Evolutionary conservation across 2,329 filamentous ascomycete species (phyloP).

Genomic region (Corynespora cassiicola): DNA sequence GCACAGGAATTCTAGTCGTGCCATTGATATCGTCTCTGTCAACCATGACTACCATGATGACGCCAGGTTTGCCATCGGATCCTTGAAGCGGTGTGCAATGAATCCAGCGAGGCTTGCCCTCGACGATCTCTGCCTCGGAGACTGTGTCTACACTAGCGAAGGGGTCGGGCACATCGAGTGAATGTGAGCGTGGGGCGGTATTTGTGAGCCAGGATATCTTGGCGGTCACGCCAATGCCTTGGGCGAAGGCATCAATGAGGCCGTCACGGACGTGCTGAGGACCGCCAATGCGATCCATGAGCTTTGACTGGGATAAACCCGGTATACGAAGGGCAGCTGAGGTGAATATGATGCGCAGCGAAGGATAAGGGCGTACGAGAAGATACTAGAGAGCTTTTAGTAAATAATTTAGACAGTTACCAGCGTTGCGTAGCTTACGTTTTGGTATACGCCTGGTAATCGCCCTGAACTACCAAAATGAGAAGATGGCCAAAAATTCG

Average conservation of each 20-base stretch:
- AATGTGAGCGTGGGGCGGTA: constrained; percentile 7
- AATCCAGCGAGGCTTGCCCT: constrained; percentile 73
- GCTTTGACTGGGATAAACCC: constrained; percentile 52
- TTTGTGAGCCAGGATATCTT: constrained; percentile 68
- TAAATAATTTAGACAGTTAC: too few species aligned
- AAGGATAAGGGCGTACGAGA: constrained; percentile 54
- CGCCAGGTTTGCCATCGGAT: constrained; percentile 69
- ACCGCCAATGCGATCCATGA: constrained; percentile 54
- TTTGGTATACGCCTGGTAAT: constrained; percentile 61
- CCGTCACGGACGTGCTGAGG: constrained; percentile 58
- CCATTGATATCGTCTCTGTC: constrained; percentile 61
- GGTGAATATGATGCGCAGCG: constrained; percentile 55
- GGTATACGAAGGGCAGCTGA: constrained; percentile 54
- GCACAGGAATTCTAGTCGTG: background rate
- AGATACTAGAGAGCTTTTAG: constrained; percentile 44
- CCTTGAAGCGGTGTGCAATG: constrained; percentile 76
- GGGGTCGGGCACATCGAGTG: constrained; percentile 3
- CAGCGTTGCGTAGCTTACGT: constrained; percentile 50
- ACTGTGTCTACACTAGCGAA: too few species aligned
- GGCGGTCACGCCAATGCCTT: constrained; percentile 74
- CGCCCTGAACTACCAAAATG: constrained; percentile 44
- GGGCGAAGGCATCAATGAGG: constrained; percentile 64
- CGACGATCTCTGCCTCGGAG: constrained; percentile 13
- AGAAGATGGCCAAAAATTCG: constrained; percentile 30
- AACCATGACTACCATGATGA: constrained; percentile 78